A percentile compares a stretch with the other conserved stretches of the same genome.
phyloP scores from a whole-genome alignment of 192 early-diverging fungal genomes.

The Jimgerdemannia flammicorona region DNA sequence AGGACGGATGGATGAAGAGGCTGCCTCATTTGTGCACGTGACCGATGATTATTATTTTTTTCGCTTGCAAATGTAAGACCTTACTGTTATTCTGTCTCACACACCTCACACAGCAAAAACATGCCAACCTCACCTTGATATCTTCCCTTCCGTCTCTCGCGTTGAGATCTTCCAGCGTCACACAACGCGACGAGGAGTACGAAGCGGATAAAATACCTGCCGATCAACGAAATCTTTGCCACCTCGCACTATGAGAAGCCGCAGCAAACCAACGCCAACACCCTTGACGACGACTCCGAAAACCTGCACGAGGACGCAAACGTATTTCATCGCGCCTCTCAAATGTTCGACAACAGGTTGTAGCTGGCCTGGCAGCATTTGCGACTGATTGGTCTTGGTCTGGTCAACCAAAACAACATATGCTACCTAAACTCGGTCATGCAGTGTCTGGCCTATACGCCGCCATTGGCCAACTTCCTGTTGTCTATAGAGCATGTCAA shows the following conservation, averaged over 20 bases:
- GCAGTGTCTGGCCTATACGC: conserved; percentile 75
- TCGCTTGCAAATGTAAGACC: no score
- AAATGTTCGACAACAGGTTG: conserved; percentile 52
- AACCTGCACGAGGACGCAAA: neutral
- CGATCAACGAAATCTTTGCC: conserved; percentile 41
- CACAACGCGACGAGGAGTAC: conserved; percentile 54
- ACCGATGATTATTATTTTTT: no score
- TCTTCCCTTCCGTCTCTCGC: neutral
- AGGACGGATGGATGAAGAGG: no score
- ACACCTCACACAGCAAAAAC: no score
- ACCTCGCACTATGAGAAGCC: no score
- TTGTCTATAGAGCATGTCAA: conserved; percentile 53
- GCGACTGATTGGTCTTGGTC: conserved; percentile 60
- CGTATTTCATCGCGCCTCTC: conserved; percentile 32
- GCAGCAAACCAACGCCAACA: no score
- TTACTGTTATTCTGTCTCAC: no score
- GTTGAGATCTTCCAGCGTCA: conserved; percentile 31
- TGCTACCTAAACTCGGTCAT: conserved; percentile 79
- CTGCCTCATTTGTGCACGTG: no score
- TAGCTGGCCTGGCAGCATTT: conserved; percentile 47
- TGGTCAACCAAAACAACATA: conserved; percentile 71
- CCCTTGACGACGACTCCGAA: no score
- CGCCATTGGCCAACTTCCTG: conserved; percentile 67
- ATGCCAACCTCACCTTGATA: no score
- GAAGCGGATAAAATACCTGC: conserved; percentile 58